Evolutionary conservation across 331 rosid species (phyloP).

Genomic region (Malus hybrid): DNA sequence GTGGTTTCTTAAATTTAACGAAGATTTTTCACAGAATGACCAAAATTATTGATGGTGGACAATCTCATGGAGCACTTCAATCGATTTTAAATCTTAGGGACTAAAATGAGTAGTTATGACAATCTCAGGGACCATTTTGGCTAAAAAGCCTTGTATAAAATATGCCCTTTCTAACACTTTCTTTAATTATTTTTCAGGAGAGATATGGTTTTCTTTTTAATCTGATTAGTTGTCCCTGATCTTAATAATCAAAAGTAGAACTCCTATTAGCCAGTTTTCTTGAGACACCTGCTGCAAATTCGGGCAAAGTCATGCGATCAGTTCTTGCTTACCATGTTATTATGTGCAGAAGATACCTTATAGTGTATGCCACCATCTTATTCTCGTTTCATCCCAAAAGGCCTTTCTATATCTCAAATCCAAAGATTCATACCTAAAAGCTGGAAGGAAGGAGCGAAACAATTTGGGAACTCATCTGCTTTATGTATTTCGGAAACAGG

Average conservation of each 20-base stretch:
- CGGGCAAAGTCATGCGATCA: conserved; percentile 22
- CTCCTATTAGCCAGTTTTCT: neutral
- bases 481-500: neutral
- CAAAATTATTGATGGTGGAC: no score
- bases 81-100: no score
- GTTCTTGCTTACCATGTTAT: conserved; percentile 19
- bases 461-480: conserved; percentile 14
- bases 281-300: conserved; percentile 2
- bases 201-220: neutral
- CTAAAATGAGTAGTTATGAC: neutral
- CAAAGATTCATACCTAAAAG: conserved; percentile 48
- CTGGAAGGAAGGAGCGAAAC: conserved; percentile 35
- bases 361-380: conserved; percentile 44
- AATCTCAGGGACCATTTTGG: neutral
- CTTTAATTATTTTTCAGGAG: neutral
- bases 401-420: conserved; percentile 29
- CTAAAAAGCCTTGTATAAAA: neutral
- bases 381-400: conserved; percentile 21
- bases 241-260: neutral
- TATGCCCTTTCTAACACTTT: neutral
- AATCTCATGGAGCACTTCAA: no score
- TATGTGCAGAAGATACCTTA: neutral
- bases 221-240: neutral
- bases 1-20: no score
- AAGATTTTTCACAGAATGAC: no score